Evolutionary conservation across 2,329 filamentous ascomycete species (phyloP).

Genomic region (Trichoderma sp.): DNA sequence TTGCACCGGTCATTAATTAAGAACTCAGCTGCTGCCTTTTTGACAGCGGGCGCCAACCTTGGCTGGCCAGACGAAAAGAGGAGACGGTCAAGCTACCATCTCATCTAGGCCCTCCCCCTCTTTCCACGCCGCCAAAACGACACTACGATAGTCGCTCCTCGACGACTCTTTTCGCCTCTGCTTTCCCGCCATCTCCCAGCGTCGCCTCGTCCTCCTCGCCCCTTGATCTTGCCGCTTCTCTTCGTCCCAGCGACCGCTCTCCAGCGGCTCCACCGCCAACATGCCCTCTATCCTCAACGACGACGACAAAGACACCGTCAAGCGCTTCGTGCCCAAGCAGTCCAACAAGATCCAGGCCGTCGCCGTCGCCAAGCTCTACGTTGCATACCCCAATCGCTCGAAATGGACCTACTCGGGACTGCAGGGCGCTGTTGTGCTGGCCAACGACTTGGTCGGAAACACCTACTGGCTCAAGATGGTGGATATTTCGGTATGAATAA

Average conservation of each 20-base stretch:
- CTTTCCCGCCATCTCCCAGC: background rate
- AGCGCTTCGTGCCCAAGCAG: constrained; percentile 87
- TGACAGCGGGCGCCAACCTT: constrained; percentile 18
- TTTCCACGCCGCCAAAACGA: constrained; percentile 17
- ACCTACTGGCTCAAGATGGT: constrained; percentile 98
- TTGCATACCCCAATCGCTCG: constrained; percentile 80
- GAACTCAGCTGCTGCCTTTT: constrained; percentile 15
- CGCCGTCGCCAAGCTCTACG: constrained; percentile 87
- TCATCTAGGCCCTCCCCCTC: constrained; percentile 18
- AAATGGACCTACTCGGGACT: constrained; percentile 94
- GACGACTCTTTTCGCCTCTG: background rate
- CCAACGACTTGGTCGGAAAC: constrained; percentile 90
- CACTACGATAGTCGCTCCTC: constrained; percentile 8
- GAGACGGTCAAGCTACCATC: constrained; percentile 13
- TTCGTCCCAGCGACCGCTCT: constrained; percentile 8
- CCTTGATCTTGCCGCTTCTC: constrained; percentile 1
- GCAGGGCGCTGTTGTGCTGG: constrained; percentile 86
- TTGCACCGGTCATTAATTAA: background rate
- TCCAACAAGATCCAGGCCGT: constrained; percentile 97
- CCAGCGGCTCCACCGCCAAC: constrained; percentile 24
- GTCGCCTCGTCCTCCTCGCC: background rate
- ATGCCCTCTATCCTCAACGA: constrained; percentile 76
- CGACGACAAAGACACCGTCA: constrained; percentile 94
- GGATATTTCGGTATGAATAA: constrained; percentile 73
- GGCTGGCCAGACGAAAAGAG: constrained; percentile 15